Evolutionary conservation across 192 early-diverging fungal genomes (phyloP).

Genomic region (Rhizophagus prolifer): DNA sequence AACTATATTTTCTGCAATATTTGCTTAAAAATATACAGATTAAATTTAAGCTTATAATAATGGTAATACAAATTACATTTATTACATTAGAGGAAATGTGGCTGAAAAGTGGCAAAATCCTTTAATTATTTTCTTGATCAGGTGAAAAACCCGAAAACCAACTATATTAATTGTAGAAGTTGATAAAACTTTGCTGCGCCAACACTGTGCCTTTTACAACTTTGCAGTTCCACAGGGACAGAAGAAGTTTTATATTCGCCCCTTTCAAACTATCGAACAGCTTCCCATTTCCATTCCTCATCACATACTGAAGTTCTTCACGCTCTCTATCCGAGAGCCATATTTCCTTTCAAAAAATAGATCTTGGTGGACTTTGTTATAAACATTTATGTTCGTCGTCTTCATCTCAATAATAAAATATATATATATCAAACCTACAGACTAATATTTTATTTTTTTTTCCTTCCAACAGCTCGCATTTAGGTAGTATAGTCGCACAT

Average conservation of each 20-base stretch:
- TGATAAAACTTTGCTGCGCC: neutral
- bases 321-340: neutral
- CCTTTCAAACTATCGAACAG: slow-evolving; percentile 4
- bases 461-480: neutral
- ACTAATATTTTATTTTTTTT: neutral
- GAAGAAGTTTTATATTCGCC: slow-evolving; percentile 1
- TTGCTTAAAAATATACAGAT: too few relatives aligned
- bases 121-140: too few relatives aligned
- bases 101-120: too few relatives aligned
- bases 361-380: neutral
- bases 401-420: neutral
- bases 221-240: neutral
- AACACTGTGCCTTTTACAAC: neutral
- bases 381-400: neutral
- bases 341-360: slow-evolving; percentile 10
- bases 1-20: too few relatives aligned
- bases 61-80: too few relatives aligned
- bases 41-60: too few relatives aligned
- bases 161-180: too few relatives aligned
- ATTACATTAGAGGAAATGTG: too few relatives aligned
- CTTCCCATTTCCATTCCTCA: neutral
- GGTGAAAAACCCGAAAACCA: too few relatives aligned
- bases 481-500: neutral
- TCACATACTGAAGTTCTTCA: neutral
- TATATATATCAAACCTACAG: neutral